Evolutionary conservation across 352 stramenopile species (phyloP), one percentile per base, ranked within the genome.

Genomic region (Plasmopara halstedii): DNA sequence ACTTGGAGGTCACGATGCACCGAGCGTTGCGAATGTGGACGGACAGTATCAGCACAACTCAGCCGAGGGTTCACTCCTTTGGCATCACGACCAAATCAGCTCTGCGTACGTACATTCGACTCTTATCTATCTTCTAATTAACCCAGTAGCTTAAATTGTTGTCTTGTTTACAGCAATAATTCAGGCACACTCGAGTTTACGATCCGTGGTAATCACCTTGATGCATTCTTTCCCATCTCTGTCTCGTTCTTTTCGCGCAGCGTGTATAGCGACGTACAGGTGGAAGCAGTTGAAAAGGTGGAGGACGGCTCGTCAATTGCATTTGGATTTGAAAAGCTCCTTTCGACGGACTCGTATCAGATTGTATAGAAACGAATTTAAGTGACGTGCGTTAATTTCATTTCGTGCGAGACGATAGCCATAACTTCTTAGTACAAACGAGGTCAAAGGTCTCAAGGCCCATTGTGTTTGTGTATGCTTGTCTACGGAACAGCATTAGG

Each of bases 161-260:
- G 17, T 58, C 44, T 26, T 51, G 29, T 39, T 10, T 50, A 25
- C 6, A 93, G 79, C 45, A 94, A 94, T 64, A 85, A 78, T 54
- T 71, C 74, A 19, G 82, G 82, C 19, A 85, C 73, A 14, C 52
- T 94, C 39, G 82, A 94, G 49, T 94, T 94, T 47, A 62, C 64
- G n/a, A 68, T 94, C 46, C 79, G 77, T 13, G 79, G 82, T 54
- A 71, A 67, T 57, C 78, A 87, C 45, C 52, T 94, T 36, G 82
- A 94, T 53, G 70, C 68, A 23, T 94, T 91, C 65, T 94, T 94
- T 65, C 82, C 82, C 46, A 83, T 94, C 40, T 57, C 76, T n/a
- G 74, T 94, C 19, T 88, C 79, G 50, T 94, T 94, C 67, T 94
- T 89, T 66, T 94, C 82, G 46, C 82, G 82, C 58, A 86, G 45